Evolutionary conservation across 768 basidiomycete species (phyloP).

Genomic region (Krasilnikovozyma curviuscula): DNA sequence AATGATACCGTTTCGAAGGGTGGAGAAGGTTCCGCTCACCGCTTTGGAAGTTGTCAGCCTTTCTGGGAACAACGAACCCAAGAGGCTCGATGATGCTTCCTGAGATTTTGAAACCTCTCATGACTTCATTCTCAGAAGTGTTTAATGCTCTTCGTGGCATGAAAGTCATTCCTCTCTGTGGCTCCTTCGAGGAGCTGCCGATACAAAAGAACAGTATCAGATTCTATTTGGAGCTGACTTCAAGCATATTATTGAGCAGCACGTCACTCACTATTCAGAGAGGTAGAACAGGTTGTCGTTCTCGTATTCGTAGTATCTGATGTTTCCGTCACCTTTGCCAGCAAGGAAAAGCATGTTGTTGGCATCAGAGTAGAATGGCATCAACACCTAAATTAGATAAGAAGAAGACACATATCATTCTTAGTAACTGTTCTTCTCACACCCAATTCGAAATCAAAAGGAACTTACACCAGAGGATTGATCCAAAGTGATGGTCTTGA

Average conservation of each 20-base stretch:
- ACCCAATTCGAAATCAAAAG: not conserved
- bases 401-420: not conserved
- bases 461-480: constrained; percentile 39
- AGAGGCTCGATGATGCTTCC: constrained; percentile 64
- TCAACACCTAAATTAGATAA: constrained; percentile 42
- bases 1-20: not conserved
- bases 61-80: constrained; percentile 85
- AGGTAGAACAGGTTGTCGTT: constrained; percentile 50
- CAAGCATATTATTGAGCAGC: too few relatives aligned
- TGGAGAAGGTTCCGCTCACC: constrained; percentile 29
- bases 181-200: too few relatives aligned
- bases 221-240: too few relatives aligned
- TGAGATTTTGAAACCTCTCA: constrained; percentile 74
- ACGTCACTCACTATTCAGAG: constrained; percentile 69
- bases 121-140: constrained; percentile 83
- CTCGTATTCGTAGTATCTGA: constrained; percentile 91
- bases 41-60: constrained; percentile 28
- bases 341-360: constrained; percentile 51
- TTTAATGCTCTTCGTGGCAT: constrained; percentile 76
- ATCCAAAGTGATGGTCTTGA: constrained; percentile 65
- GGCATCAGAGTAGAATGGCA: constrained; percentile 87
- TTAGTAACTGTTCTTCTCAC: too few relatives aligned
- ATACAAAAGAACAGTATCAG: too few relatives aligned
- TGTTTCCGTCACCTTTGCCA: constrained; percentile 82
- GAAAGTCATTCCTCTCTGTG: constrained; percentile 83